Evolutionary conservation across 805 yeast genomes (phyloP), one percentile per base, ranked within the genome.

Genomic region (Millerozyma miso): DNA sequence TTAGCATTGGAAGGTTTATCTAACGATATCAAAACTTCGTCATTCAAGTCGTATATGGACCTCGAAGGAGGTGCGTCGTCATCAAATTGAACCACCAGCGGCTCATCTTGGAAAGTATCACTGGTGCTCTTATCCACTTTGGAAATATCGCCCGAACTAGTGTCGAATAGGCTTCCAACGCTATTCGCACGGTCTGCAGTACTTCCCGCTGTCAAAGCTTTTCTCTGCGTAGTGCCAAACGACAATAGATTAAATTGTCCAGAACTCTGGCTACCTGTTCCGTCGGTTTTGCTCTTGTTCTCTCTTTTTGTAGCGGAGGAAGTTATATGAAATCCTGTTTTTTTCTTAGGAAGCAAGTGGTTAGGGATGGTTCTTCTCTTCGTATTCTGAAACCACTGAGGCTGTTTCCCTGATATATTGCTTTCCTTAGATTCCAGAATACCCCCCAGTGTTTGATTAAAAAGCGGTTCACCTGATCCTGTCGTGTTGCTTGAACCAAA

Each of bases 41-140:
- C 71, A 37, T 64, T 67, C 43, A 75, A 62, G 49, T 78, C 83
- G 47, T 68, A 73, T 19, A 78, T 62, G 3, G 82, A 76, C 45
- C 71, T 59, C 4, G 67, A 54, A 0, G 83, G 83, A 8, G 81
- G 82, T 31, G 63, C 46, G 45, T 76, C 80, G 31, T 65, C 73
- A n/a, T 50, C 42, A 34, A 62, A 50, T 37, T 65, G 71, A 35
- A 61, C 71, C 34, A 47, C 53, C n/a, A 51, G 36, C 8, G 63
- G 51, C 19, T 60, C 63, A 34, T 60, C 59, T n/a, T 54, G 48
- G 29, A 23, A 23, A 7, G 10, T 23, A 6, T 23, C 29, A 23
- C 10, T 23, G 6, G 29, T 23, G 23, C 66, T 62, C 3, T 65
- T 66, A 38, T 63, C 66, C 40, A 49, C 54, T 38, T 45, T 51